Evolutionary conservation across 2,329 filamentous ascomycete species (phyloP), one percentile per base, ranked within the genome.

Genomic region (Fusarium agapanthi): DNA sequence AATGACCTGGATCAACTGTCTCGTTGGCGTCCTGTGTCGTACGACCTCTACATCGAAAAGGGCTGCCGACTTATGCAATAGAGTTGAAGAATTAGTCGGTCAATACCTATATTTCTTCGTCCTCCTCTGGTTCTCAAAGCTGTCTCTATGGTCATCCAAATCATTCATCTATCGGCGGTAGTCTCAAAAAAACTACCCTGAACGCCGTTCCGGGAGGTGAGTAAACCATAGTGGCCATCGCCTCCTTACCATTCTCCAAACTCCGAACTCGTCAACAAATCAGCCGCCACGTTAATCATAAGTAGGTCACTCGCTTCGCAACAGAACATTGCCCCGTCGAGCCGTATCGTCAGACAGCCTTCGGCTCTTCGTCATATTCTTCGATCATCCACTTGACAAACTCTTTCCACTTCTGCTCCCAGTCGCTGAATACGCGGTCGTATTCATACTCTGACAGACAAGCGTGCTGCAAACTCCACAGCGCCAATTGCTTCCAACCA

Each of bases 401-500:
- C 0, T 80, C 77, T 6, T 86, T 80, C 92, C 91, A 94, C 38
- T 84, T 83, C 7, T 69, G 67, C 65, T 84, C 80, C 86, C 91
- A 92, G 48, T 86, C 82, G 2, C 69, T 60, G 34, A 79, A 65
- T 11, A 86, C 76, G 13, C 73, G 64, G 13, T 69, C 69, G 62
- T 83, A 82, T 70, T 90, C 84, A 0, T 81, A 71, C 5, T 79
- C 73, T 30, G 80, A 79, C 76, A 91, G 81, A 74, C 88, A 90
- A 3, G 89, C 84, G 77, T 92, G 88, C 64, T 90, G 83, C 20
- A 92, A 81, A 74, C 89, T 91, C 90, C 90, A 91, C 72, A 87
- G 81, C 22, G 84, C 84, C 28, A 92, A 85, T 80, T 94, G 91
- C 77, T 91, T 91, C 90, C 92, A 93, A 47, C 92, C 92, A 70